Base-by-base conservation (phyloP, 139 green algal genomes). In the Coelastrella sp. region DNA sequence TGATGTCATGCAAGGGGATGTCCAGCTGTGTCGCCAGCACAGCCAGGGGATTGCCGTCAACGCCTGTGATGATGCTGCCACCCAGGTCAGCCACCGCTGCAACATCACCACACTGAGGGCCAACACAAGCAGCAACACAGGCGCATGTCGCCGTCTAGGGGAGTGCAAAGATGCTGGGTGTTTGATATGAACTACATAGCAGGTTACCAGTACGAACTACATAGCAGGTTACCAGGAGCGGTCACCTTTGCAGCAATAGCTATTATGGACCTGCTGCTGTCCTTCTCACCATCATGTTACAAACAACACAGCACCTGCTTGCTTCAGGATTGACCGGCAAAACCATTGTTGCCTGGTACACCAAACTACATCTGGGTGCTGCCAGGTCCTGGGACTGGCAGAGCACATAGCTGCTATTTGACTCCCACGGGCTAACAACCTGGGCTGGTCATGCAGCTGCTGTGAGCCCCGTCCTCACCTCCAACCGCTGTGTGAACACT, bases 31-130 rank as follows among this genome's bases (percentile, higher is more conserved):
- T 87, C 14, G 95, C 96, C 68, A 99, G 89, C 82, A 99, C 94
- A 12, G 97, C 97, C 73, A 99, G 91, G 0, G 98, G 98, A 94
- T 99, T 99, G 89, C 98, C 97, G 70, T 99, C 95, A 9, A 97
- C 96, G 85, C 98, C 96, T 12, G 97, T 99, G 86, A 99, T 94
- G 88, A 99, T 97, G 84, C 90, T 96, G 27, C 98, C 98, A 14
- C 98, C 98, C 22, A 99, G 85, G 63, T 99, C 98, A 20, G 94
- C 97, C 0, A 95, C 92, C 4, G 93, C 96, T 6, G 79, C 70
- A n/a, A 6, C 12, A 27, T 59, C 24, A 60, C 84, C 68, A 58
- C 15, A 25, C 82, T 76, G 61, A 70, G 78, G 35, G 25, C 35
- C 11, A 66, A 58, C 78, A 89, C 17, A 25, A 82, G 60, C 22